Base-by-base conservation (phyloP, 129 eudicot genomes). In the Arctium minus region DNA sequence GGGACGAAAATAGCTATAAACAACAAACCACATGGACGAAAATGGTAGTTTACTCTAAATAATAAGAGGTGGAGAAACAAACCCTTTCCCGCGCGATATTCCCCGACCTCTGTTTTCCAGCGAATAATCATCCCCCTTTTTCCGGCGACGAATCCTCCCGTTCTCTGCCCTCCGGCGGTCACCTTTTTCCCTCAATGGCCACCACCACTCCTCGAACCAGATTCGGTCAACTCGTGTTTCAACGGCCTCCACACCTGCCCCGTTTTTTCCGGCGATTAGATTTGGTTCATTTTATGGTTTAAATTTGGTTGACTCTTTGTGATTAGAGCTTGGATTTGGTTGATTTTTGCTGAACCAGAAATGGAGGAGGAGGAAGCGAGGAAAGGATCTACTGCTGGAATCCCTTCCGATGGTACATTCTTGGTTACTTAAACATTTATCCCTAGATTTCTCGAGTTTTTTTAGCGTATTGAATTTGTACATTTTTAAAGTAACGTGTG, bases 361-460 rank as follows among this genome's bases (percentile, higher is more conserved):
- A 96, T 96, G 97, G 97, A 91, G 89, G 79, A 77, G 32, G 94
- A 90, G 97, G 88, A 86, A 83, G 97, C 27, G 27, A 22, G 96
- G 37, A 94, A 92, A 89, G 98, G 97, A 36, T 85, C 79, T 80
- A 88, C 10, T 53, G 86, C 85, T 79, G 86, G 72, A 79, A 83
- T 80, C 77, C 79, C 69, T 91, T 92, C 88, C 22, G 92, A 84
- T 87, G 97, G 97, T 94, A 22, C n/a, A 64, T 83, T 72, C 72
- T 80, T 76, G 44, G 38, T 64, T 64, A 31, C 48, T 76, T 31
- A 5, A 68, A 37, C 11, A 70, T 60, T 40, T 82, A 37, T 17
- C 30, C 22, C 17, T 76, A 0, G n/a, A 38, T 81, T 65, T 33
- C 46, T 70, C 50, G 27, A 2, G 46, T 83, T 53, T 22, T 22